phyloP scores from a whole-genome alignment of 2,329 filamentous ascomycete species.

The Pezicula radicicola region DNA sequence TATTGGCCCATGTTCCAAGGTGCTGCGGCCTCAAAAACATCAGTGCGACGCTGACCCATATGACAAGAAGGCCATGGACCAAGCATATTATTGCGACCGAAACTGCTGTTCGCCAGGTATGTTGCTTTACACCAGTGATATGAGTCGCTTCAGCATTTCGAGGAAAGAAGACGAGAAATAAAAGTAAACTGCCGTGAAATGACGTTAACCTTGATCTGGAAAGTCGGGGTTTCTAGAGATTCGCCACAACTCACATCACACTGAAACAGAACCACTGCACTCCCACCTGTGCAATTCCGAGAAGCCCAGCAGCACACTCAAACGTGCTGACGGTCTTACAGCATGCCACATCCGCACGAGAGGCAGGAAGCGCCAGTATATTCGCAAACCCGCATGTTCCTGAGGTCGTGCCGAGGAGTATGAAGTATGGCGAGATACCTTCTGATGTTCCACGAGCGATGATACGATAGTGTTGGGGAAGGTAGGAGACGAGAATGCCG shows the following conservation, averaged over 20 bases:
- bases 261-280: slow-evolving; percentile 91
- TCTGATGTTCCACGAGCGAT: slow-evolving; percentile 82
- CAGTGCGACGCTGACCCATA: slow-evolving; percentile 68
- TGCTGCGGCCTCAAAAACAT: slow-evolving; percentile 58
- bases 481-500: slow-evolving; percentile 87
- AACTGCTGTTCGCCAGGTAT: slow-evolving; percentile 76
- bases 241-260: slow-evolving; percentile 68
- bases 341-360: slow-evolving; percentile 78
- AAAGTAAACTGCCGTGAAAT: slow-evolving; percentile 63
- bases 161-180: slow-evolving; percentile 95
- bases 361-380: slow-evolving; percentile 83
- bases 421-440: slow-evolving; percentile 92
- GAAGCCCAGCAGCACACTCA: slow-evolving; percentile 78
- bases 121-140: slow-evolving; percentile 40
- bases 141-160: slow-evolving; percentile 45
- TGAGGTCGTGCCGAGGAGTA: slow-evolving; percentile 89
- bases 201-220: slow-evolving; percentile 1
- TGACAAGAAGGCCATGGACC: slow-evolving; percentile 68
- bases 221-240: background rate
- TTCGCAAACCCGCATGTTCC: slow-evolving; percentile 88
- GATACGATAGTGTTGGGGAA: slow-evolving; percentile 93
- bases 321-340: slow-evolving; percentile 78
- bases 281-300: slow-evolving; percentile 89
- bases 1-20: slow-evolving; percentile 78
- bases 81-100: slow-evolving; percentile 71